Percentiles rank a stretch among this genome's conserved stretches.
These are phyloP conservation scores for Lepraria neglecta DNA, from an alignment of 495 filamentous ascomycete species.

Conservation along the genomic window DNA sequence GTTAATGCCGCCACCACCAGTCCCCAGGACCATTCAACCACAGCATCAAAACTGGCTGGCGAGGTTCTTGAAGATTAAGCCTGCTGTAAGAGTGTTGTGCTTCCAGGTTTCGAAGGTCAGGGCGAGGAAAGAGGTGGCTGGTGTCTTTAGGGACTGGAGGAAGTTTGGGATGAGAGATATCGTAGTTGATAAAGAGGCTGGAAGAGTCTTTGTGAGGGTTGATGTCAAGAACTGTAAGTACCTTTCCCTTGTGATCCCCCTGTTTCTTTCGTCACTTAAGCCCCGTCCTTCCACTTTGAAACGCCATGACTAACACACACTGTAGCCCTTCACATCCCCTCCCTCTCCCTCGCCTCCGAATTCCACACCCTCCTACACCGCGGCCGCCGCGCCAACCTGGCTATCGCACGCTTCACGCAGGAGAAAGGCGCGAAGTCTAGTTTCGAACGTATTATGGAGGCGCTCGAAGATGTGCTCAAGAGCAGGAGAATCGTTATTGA, in stretches of 20 bases:
- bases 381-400: slow-evolving; percentile 59
- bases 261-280: neutral
- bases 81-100: slow-evolving; percentile 64
- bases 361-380: slow-evolving; percentile 80
- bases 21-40: slow-evolving; percentile 34
- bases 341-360: slow-evolving; percentile 73
- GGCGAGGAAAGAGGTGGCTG: slow-evolving; percentile 66
- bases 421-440: slow-evolving; percentile 79
- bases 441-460: slow-evolving; percentile 76
- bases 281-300: neutral
- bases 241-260: slow-evolving; percentile 11
- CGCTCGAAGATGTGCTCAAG: slow-evolving; percentile 55
- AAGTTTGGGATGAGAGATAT: slow-evolving; percentile 72
- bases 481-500: slow-evolving; percentile 58
- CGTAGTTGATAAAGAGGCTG: slow-evolving; percentile 62
- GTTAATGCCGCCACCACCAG: slow-evolving; percentile 6
- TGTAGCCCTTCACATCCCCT: slow-evolving; percentile 64
- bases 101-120: slow-evolving; percentile 61
- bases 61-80: slow-evolving; percentile 83
- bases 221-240: slow-evolving; percentile 67
- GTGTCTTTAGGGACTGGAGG: slow-evolving; percentile 70
- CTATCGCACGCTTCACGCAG: slow-evolving; percentile 78
- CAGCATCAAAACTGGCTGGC: slow-evolving; percentile 75
- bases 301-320: slow-evolving; percentile 2
- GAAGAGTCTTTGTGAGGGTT: slow-evolving; percentile 71